These are phyloP conservation scores for Ustilago curta DNA, from an alignment of 1,284 basidiomycete genomes.

Conservation along the genomic window DNA sequence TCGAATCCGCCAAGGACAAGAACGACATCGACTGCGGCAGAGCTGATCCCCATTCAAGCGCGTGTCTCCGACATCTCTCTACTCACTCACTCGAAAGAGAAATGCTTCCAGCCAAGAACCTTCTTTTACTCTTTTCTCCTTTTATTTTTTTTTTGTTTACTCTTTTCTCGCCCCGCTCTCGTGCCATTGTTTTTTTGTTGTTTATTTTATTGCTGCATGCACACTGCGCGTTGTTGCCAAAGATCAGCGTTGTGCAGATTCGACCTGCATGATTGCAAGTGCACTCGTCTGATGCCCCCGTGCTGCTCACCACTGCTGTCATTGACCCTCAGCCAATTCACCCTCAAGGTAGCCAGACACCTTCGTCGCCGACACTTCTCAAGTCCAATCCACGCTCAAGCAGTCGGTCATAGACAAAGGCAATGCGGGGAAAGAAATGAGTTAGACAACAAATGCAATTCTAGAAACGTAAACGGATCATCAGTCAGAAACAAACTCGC, in stretches of 20 bases:
- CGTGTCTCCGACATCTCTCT: background rate
- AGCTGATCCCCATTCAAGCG: too few species aligned
- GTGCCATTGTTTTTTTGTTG: background rate
- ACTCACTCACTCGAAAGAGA: background rate
- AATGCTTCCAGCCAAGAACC: constrained; percentile 9
- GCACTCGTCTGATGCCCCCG: background rate
- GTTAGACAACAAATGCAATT: background rate
- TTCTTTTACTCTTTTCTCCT: constrained; percentile 4
- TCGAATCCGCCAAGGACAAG: too few species aligned
- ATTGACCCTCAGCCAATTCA: too few species aligned
- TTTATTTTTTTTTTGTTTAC: background rate
- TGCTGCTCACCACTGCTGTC: too few species aligned
- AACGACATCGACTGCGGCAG: too few species aligned
- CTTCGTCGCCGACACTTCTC: too few species aligned
- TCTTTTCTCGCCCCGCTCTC: too few species aligned
- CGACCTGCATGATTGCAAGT: background rate
- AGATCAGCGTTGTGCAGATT: constrained; percentile 9
- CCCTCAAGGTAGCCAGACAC: too few species aligned
- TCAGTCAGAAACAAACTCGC: background rate
- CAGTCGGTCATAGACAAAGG: too few species aligned
- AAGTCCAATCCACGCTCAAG: too few species aligned
- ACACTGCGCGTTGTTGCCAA: background rate
- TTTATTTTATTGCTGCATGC: background rate
- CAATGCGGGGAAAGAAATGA: too few species aligned
- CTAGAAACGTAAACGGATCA: background rate